Evolutionary conservation across 2,329 filamentous ascomycete species (phyloP).

Genomic region (Colletotrichum chrysophilum): DNA sequence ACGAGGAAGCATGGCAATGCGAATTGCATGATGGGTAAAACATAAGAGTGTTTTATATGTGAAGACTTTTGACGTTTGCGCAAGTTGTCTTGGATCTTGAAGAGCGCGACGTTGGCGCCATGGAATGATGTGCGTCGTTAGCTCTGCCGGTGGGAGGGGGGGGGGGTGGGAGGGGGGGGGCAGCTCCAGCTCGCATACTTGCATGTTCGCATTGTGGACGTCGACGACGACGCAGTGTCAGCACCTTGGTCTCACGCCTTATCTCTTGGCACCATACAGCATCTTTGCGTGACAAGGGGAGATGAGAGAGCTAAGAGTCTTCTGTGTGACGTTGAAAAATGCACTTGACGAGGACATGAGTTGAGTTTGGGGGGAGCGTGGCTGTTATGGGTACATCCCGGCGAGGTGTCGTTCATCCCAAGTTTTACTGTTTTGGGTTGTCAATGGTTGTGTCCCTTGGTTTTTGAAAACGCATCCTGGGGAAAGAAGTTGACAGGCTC

Average conservation of each 20-base stretch:
- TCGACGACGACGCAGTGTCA: neutral
- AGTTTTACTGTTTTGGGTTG: neutral
- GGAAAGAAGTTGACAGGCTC: neutral
- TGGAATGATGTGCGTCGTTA: neutral
- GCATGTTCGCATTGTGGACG: neutral
- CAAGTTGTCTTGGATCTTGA: neutral
- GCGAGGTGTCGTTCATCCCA: neutral
- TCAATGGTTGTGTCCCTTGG: neutral
- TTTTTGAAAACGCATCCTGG: neutral
- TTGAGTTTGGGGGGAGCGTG: neutral
- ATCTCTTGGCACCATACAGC: neutral
- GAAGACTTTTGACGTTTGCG: neutral
- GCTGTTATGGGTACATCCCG: neutral
- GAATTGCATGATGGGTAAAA: neutral
- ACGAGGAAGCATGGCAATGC: neutral
- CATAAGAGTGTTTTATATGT: neutral
- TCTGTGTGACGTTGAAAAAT: neutral
- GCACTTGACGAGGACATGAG: neutral
- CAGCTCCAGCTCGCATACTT: neutral
- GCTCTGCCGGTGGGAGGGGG: neutral
- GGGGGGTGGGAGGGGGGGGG: neutral
- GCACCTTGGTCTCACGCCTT: neutral
- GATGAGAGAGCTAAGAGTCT: neutral
- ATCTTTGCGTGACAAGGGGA: neutral
- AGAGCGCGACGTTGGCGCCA: neutral